Conservation (phyloP, 2,329 filamentous ascomycete species). For the Leptodontidium sp. region DNA sequence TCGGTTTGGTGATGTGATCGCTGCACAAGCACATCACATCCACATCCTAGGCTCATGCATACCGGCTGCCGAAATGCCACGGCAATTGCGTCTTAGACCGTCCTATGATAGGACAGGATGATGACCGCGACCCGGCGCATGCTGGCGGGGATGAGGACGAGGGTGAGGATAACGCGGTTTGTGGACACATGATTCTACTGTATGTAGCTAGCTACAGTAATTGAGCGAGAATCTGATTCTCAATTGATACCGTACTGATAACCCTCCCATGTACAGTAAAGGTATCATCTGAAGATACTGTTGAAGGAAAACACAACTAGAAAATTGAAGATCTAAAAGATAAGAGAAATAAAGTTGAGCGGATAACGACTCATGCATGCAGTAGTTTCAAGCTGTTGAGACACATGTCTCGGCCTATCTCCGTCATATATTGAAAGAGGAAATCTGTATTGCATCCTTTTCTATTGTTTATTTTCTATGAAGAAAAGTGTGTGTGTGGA, state of each 20-base stretch:
- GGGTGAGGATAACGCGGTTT: background rate
- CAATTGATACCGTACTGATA: too few relatives aligned
- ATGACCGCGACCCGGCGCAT: background rate
- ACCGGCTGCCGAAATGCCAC: conserved; percentile 17
- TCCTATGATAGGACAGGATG: background rate
- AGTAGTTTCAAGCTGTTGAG: background rate
- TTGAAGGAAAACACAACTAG: background rate
- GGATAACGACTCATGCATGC: background rate
- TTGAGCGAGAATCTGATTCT: background rate
- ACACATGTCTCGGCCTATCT: conserved; percentile 5
- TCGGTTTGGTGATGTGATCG: conserved; percentile 1
- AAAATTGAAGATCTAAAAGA: background rate
- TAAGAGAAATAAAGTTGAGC: conserved; percentile 2
- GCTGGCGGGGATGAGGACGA: background rate
- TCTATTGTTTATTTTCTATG: too few relatives aligned
- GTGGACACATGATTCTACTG: conserved; percentile 16
- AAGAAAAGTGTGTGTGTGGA: too few relatives aligned
- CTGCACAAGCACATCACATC: conserved; percentile 17
- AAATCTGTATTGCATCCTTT: background rate
- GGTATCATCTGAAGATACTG: background rate
- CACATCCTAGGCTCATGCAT: background rate
- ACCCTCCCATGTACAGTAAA: too few relatives aligned
- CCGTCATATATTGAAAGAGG: background rate
- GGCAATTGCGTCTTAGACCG: conserved; percentile 1
- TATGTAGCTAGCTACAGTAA: background rate